A percentile compares a stretch with the other conserved stretches of the same genome.
Conservation (phyloP, 1,139 yeast genomes). For the Kluyveromyces sp. region DNA sequence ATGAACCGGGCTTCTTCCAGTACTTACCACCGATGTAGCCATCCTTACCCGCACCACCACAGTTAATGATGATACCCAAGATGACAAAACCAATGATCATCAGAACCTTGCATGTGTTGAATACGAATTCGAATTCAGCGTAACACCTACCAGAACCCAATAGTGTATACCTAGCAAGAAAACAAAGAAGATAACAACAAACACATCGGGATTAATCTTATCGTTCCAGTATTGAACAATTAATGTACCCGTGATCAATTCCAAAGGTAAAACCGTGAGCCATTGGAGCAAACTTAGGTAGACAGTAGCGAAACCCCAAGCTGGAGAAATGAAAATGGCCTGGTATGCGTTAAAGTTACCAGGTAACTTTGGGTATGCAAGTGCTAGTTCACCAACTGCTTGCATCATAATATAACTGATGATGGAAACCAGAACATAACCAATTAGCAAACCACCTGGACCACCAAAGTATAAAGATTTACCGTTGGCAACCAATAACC, state of each 20-base stretch:
- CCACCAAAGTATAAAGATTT: conserved; percentile 60
- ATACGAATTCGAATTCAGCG: conserved; percentile 65
- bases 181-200: conserved; percentile 53
- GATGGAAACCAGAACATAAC: conserved; percentile 58
- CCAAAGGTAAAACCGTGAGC: conserved; percentile 71
- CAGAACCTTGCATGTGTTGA: conserved; percentile 48
- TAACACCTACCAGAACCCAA: conserved; percentile 56
- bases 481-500: conserved; percentile 73
- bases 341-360: conserved; percentile 73
- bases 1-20: conserved; percentile 58
- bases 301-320: conserved; percentile 75
- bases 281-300: conserved; percentile 78
- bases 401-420: conserved; percentile 68
- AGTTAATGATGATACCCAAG: conserved; percentile 48
- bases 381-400: conserved; percentile 77
- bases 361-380: conserved; percentile 61
- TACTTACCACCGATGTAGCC: conserved; percentile 55
- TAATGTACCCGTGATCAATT: conserved; percentile 68
- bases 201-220: conserved; percentile 52
- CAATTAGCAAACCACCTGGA: conserved; percentile 66
- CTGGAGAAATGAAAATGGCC: conserved; percentile 55
- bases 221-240: conserved; percentile 61
- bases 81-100: conserved; percentile 60
- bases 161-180: conserved; percentile 48
- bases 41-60: conserved; percentile 58